Base-by-base conservation (phyloP, 2,329 filamentous ascomycete genomes). In the Ampelomyces quisqualis region DNA sequence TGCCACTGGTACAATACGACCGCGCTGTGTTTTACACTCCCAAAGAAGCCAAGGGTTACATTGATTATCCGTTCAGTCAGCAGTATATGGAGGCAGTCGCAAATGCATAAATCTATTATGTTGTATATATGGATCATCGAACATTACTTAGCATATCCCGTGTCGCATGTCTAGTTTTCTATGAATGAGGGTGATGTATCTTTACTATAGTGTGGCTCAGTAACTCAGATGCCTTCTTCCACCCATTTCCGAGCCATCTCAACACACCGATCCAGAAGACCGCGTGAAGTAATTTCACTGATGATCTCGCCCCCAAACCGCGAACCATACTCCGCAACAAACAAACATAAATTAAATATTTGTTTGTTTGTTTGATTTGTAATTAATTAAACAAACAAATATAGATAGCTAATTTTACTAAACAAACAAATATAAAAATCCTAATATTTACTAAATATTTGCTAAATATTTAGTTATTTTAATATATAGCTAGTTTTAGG, bases 21-120 rank as follows among this genome's bases (percentile, higher is more conserved):
- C 58, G 73, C n/a, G 53, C 58, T 28, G 70, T 64, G 0, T 77
- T 76, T 47, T 76, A 77, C 47, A 46, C 34, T 8, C 33, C 54
- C 3, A 52, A 51, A 35, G 53, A 38, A 10, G 39, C 21, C 8
- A 38, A 56, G 30, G 70, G 70, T 5, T 72, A 72, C 49, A 58
- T 51, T 4, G 69, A 72, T 44, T 71, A 72, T 42, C 11, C 15
- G 14, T 40, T 40, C 38, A 40, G 38, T 24, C 18, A 29, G 9
- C 30, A 40, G 14, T 40, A 23, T 14, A 10, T 38, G 15, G 24
- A 37, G 10, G 29, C 29, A 19, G 10, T 6, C 11, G 29, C 29
- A 9, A 31, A 17, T 11, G 29, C 29, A 31, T 31, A 10, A 31
- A n/a, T 9, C 17, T 7, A 9, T 17, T 11, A 19, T 11, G 4